Evolutionary conservation across 1,284 basidiomycete species (phyloP).

Genomic region (Cryptococcus jaspeensis): DNA sequence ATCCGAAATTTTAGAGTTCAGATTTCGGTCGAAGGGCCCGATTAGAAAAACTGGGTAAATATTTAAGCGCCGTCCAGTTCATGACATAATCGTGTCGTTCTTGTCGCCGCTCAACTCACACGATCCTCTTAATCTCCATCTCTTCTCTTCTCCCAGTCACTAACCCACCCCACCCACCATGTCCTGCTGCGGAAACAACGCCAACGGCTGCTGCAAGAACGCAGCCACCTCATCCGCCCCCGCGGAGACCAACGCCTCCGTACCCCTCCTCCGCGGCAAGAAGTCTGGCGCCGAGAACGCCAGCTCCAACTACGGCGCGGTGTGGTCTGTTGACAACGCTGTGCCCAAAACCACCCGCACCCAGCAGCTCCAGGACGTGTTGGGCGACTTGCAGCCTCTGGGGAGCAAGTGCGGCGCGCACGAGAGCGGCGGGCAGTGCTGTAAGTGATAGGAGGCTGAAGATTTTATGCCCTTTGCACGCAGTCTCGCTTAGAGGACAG

Average conservation of each 20-base stretch:
- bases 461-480: too few relatives aligned
- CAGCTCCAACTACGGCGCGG: constrained; percentile 11
- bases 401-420: constrained; percentile 43
- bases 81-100: neutral
- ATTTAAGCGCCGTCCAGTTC: neutral
- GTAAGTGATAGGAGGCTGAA: too few relatives aligned
- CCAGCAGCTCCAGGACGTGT: constrained; percentile 33
- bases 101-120: neutral
- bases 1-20: neutral
- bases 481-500: neutral
- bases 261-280: constrained; percentile 13
- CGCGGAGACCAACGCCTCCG: constrained; percentile 7
- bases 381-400: constrained; percentile 39
- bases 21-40: neutral
- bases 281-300: constrained; percentile 2
- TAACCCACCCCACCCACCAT: neutral
- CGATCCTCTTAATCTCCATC: neutral
- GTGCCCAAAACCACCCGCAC: constrained; percentile 5
- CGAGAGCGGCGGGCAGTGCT: constrained; percentile 37
- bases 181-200: constrained; percentile 12
- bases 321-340: constrained; percentile 20
- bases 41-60: neutral
- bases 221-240: neutral
- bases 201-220: neutral
- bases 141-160: neutral